phyloP scores from a whole-genome alignment of 768 basidiomycete species.

The Pisolithus microcarpus region DNA sequence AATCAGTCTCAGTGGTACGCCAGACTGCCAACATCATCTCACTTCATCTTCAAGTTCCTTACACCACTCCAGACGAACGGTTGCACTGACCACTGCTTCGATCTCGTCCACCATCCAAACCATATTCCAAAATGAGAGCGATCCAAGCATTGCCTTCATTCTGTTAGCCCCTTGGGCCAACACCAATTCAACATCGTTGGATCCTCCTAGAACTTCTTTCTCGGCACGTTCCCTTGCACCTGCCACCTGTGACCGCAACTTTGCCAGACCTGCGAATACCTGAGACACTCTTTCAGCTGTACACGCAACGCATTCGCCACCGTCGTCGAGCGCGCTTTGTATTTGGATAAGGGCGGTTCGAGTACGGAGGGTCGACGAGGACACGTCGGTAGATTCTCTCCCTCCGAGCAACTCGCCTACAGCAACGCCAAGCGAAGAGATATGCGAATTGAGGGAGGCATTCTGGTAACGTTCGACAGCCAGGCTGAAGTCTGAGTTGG shows the following conservation, averaged over 20 bases:
- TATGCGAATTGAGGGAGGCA: constrained; percentile 50
- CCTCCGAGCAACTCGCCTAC: constrained; percentile 24
- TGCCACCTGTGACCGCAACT: constrained; percentile 33
- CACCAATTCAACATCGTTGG: constrained; percentile 20
- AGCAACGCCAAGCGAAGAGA: constrained; percentile 41
- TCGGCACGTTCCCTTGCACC: constrained; percentile 31
- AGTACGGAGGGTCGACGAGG: constrained; percentile 24
- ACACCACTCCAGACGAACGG: constrained; percentile 32
- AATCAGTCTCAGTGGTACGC: not conserved
- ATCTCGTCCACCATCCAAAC: constrained; percentile 37
- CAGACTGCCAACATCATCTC: not conserved
- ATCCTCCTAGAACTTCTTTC: constrained; percentile 33
- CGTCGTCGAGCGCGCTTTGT: constrained; percentile 33
- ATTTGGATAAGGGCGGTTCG: constrained; percentile 35
- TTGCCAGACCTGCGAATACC: constrained; percentile 28
- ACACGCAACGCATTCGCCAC: constrained; percentile 24
- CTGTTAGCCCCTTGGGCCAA: constrained; percentile 23
- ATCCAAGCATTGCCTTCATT: constrained; percentile 25
- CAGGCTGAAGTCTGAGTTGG: constrained; percentile 37
- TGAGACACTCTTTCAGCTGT: constrained; percentile 29
- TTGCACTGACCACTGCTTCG: constrained; percentile 25
- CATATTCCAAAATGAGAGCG: constrained; percentile 33
- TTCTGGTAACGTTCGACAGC: constrained; percentile 62
- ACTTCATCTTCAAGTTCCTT: constrained; percentile 48
- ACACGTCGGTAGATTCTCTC: constrained; percentile 1